Conservation (phyloP, 2,329 filamentous ascomycete genomes). For the Cytospora mali region DNA sequence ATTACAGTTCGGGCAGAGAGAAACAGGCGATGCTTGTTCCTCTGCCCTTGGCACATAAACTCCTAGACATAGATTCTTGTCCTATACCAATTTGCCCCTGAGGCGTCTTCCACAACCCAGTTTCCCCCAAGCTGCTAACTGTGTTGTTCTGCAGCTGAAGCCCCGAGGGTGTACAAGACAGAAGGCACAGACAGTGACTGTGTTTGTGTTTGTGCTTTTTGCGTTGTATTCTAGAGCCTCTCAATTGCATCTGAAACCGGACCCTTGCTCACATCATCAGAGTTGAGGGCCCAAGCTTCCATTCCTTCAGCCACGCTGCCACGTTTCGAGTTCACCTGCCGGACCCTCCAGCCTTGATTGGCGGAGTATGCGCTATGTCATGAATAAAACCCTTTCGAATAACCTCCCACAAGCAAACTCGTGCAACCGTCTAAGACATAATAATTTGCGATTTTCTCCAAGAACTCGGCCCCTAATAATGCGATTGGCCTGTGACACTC, state of each 20-base stretch:
- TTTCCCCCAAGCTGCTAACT: not conserved
- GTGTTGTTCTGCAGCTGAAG: not conserved
- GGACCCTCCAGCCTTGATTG: not conserved
- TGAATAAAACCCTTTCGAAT: not conserved
- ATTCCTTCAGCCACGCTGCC: not conserved
- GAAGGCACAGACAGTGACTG: not conserved
- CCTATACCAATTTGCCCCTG: constrained; percentile 19
- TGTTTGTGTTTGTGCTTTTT: not conserved
- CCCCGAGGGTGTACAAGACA: not conserved
- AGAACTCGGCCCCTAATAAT: not conserved
- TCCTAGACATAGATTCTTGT: constrained; percentile 23
- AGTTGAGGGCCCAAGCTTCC: constrained; percentile 9
- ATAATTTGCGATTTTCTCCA: not conserved
- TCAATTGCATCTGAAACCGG: not conserved
- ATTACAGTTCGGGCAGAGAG: constrained; percentile 12
- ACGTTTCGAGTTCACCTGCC: not conserved
- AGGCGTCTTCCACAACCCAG: not conserved
- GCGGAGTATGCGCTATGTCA: not conserved
- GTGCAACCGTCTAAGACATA: not conserved
- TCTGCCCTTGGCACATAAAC: constrained; percentile 18
- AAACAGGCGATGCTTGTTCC: constrained; percentile 12
- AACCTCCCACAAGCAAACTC: not conserved
- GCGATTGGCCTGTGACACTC: not conserved
- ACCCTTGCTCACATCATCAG: not conserved
- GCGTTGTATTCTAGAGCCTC: not conserved